phyloP scores from a whole-genome alignment of 139 green algal genomes.

The Diplosphaera chodatii region DNA sequence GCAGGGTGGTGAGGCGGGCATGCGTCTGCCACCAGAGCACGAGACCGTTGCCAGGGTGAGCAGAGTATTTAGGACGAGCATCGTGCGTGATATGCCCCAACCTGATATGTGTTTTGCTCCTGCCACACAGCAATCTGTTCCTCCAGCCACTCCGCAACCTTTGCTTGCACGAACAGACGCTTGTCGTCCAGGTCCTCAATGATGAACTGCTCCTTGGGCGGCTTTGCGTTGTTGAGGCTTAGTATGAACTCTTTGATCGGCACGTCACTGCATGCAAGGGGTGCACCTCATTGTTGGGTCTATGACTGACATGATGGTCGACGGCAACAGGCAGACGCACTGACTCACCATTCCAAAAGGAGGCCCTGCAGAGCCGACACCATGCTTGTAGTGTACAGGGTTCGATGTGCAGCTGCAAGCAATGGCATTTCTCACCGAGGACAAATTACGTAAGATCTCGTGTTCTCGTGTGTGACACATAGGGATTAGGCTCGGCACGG shows the following conservation, averaged over 20 bases:
- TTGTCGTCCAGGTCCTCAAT: slow-evolving; percentile 39
- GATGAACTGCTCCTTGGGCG: slow-evolving; percentile 26
- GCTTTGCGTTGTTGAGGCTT: slow-evolving; percentile 29
- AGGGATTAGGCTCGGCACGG: too few species aligned
- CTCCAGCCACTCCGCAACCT: slow-evolving; percentile 20
- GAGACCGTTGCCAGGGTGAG: too few species aligned
- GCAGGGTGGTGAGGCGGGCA: too few species aligned
- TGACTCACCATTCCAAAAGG: slow-evolving; percentile 13
- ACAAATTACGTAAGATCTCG: too few species aligned
- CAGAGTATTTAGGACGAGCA: too few species aligned
- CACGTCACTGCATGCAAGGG: slow-evolving; percentile 28
- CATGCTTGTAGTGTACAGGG: too few species aligned
- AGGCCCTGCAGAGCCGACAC: slow-evolving; percentile 15
- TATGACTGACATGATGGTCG: too few species aligned
- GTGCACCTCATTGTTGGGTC: neutral
- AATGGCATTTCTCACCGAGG: too few species aligned
- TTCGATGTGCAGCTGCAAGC: too few species aligned
- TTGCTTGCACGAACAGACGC: slow-evolving; percentile 28
- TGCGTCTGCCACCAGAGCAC: too few species aligned
- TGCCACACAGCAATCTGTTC: slow-evolving; percentile 23
- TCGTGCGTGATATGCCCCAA: too few species aligned
- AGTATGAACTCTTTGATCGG: slow-evolving; percentile 41
- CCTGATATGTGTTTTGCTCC: slow-evolving; percentile 24
- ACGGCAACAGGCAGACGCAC: neutral
- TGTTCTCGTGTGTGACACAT: too few species aligned